Percentiles rank a stretch among this genome's conserved stretches.
Conservation (phyloP, 768 basidiomycete genomes). For the Kwoniella mangroviensis region DNA sequence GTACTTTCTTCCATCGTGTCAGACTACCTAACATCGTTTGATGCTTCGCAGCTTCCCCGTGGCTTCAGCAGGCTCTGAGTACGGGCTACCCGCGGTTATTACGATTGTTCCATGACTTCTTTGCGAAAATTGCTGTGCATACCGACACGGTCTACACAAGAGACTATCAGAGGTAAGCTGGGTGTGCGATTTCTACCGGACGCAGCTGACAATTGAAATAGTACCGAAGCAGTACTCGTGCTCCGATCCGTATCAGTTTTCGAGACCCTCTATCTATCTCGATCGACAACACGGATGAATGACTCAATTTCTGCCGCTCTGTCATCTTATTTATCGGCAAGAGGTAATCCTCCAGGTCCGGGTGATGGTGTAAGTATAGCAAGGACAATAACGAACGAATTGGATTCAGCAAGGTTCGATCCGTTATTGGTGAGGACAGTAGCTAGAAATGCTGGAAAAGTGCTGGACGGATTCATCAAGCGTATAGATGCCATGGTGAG, state of each 20-base stretch:
- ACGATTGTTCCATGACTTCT: slow-evolving; percentile 94
- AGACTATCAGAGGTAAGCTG: slow-evolving; percentile 75
- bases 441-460: slow-evolving; percentile 71
- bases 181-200: not conserved
- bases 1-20: not conserved
- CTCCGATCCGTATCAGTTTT: slow-evolving; percentile 81
- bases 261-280: slow-evolving; percentile 85
- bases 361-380: slow-evolving; percentile 78
- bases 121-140: slow-evolving; percentile 90
- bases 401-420: slow-evolving; percentile 91
- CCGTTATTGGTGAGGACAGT: slow-evolving; percentile 80
- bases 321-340: slow-evolving; percentile 63
- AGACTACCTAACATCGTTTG: slow-evolving; percentile 14
- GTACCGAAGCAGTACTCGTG: slow-evolving; percentile 88
- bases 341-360: slow-evolving; percentile 71
- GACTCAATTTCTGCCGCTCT: slow-evolving; percentile 80
- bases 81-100: slow-evolving; percentile 84
- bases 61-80: slow-evolving; percentile 86
- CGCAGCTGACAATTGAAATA: slow-evolving; percentile 51
- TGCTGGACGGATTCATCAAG: slow-evolving; percentile 71
- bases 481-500: slow-evolving; percentile 74
- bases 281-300: slow-evolving; percentile 79
- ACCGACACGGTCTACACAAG: slow-evolving; percentile 91
- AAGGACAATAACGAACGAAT: slow-evolving; percentile 80
- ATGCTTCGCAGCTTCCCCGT: slow-evolving; percentile 72